Conservation (phyloP, 129 eudicot genomes). For the Helichrysum umbraculigerum region DNA sequence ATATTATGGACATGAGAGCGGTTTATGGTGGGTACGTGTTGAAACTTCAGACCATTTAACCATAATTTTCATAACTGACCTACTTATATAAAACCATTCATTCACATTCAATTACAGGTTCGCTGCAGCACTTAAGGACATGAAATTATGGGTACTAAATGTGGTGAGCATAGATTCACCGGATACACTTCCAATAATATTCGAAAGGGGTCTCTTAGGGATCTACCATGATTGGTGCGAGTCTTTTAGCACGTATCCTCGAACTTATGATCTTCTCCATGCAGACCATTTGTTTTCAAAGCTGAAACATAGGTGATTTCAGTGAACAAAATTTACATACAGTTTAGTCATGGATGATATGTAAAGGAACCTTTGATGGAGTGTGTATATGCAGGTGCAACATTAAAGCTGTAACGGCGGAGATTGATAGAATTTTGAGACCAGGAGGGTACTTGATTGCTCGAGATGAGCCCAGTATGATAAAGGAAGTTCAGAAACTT, state of each 20-base stretch:
- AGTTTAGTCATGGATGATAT: neutral
- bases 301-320: conserved; percentile 50
- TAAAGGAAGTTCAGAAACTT: conserved; percentile 51
- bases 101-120: conserved; percentile 43
- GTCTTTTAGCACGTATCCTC: conserved; percentile 51
- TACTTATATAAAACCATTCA: neutral
- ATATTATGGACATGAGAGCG: conserved; percentile 95
- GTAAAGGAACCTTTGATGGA: neutral
- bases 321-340: neutral
- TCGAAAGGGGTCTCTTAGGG: conserved; percentile 60
- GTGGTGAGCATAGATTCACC: conserved; percentile 75
- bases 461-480: conserved; percentile 60
- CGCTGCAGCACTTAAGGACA: conserved; percentile 79
- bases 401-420: conserved; percentile 53
- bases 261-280: conserved; percentile 84
- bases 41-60: neutral
- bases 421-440: conserved; percentile 68
- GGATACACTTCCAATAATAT: conserved; percentile 76
- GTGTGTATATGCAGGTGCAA: conserved; percentile 52
- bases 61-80: neutral
- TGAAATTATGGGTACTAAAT: conserved; percentile 77
- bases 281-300: conserved; percentile 73
- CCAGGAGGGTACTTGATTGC: conserved; percentile 76
- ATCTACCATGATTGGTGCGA: conserved; percentile 2
- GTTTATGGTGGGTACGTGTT: conserved; percentile 75